A percentile compares a stretch with the other conserved stretches of the same genome.
These are phyloP conservation scores for Talaromyces verruculosus DNA, from an alignment of 2,329 filamentous ascomycete species.

Conservation along the genomic window DNA sequence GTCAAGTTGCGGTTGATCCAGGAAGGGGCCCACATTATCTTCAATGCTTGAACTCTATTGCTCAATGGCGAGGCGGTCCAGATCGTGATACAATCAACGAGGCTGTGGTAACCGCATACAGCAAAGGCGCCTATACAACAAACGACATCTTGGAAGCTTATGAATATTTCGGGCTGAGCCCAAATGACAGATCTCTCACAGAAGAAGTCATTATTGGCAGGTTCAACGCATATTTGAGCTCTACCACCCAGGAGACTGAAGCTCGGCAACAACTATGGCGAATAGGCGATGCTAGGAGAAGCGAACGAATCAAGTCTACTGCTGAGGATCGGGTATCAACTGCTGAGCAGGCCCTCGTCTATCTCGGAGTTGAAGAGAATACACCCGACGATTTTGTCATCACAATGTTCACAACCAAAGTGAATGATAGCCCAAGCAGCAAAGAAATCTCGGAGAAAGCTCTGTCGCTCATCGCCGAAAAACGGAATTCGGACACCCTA, in stretches of 20 bases:
- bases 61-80: constrained; percentile 48
- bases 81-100: constrained; percentile 58
- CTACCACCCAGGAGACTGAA: constrained; percentile 58
- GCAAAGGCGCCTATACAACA: constrained; percentile 58
- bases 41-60: constrained; percentile 63
- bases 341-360: constrained; percentile 64
- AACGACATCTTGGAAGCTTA: constrained; percentile 61
- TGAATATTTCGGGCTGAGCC: constrained; percentile 57
- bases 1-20: constrained; percentile 59
- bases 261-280: constrained; percentile 57
- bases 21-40: constrained; percentile 61
- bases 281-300: constrained; percentile 60
- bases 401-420: constrained; percentile 58
- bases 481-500: constrained; percentile 57
- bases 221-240: constrained; percentile 60
- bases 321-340: constrained; percentile 61
- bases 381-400: constrained; percentile 59
- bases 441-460: constrained; percentile 56
- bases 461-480: constrained; percentile 58
- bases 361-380: constrained; percentile 54
- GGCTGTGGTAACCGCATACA: constrained; percentile 59
- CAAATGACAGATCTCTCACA: constrained; percentile 45
- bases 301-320: constrained; percentile 57
- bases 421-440: constrained; percentile 54
- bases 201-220: constrained; percentile 63